phyloP scores from a whole-genome alignment of 78 protist genomes.

The Bodo saltans region DNA sequence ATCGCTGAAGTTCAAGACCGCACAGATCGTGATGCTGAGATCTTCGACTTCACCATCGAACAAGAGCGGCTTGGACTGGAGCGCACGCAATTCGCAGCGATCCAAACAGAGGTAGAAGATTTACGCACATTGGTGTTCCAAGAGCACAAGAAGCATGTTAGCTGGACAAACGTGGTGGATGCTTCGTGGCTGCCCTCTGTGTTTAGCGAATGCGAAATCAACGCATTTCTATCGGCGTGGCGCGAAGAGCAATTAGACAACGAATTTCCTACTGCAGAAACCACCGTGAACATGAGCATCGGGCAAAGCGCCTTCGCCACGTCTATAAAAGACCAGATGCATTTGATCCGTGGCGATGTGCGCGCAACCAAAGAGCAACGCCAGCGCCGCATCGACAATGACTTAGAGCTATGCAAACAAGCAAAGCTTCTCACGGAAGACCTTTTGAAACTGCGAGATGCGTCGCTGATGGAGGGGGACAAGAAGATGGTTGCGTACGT shows the following conservation, averaged over 20 bases:
- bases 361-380: not conserved
- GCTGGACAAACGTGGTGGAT: not conserved
- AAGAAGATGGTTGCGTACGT: not conserved
- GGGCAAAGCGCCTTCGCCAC: not conserved
- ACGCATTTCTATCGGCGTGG: constrained; percentile 5
- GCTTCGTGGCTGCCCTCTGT: constrained; percentile 14
- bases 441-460: not conserved
- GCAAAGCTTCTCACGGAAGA: not conserved
- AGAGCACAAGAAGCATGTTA: not conserved
- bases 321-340: not conserved
- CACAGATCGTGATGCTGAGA: not conserved
- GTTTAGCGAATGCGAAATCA: not conserved
- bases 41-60: not conserved
- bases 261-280: not conserved
- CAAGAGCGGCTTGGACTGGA: constrained; percentile 6
- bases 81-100: not conserved
- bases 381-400: not conserved
- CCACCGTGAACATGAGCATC: not conserved
- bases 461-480: not conserved
- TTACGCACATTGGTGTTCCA: not conserved
- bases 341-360: not conserved
- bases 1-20: not conserved
- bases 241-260: not conserved
- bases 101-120: not conserved
- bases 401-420: not conserved